Evolutionary conservation across 805 yeast species (phyloP), one percentile per base, ranked within the genome.

Genomic region (Candida silvatica): DNA sequence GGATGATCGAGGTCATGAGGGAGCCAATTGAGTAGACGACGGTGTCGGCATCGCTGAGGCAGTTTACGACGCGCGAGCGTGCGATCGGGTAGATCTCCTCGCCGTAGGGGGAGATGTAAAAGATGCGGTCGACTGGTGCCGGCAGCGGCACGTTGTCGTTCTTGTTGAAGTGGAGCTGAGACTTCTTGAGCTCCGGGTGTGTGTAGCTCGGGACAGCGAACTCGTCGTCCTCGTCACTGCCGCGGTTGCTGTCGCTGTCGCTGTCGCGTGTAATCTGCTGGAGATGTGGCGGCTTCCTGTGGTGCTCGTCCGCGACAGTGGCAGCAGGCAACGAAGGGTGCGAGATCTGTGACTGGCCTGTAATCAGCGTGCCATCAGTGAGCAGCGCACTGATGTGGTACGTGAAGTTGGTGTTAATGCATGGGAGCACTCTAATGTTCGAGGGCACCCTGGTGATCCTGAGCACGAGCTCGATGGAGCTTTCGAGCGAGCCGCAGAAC

Each of bases 261-360:
- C 11, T 8, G 12, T 22, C 24, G 7, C 9, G 20, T 40, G 17
- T 18, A 20, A 2, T 27, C 37, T 3, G 35, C 24, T 22, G 11
- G 12, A 22, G 12, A 8, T 22, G 11, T 8, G 24, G 24, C 12
- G 7, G 7, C 24, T 22, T 22, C n/a, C n/a, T n/a, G n/a, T n/a
- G n/a, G n/a, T n/a, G n/a, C n/a, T n/a, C n/a, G n/a, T n/a, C n/a
- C n/a, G n/a, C n/a, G n/a, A n/a, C n/a, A n/a, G n/a, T n/a, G n/a
- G n/a, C n/a, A n/a, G 8, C 9, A 17, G 23, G 27, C 8, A 33
- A 14, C 18, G 36, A 33, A 19, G 97, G 97, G 57, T 88, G 97
- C 2, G 95, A 85, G 8, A 88, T 88, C 51, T 87, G 95, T 3
- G 90, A 80, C 54, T 88, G 97, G 9, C 97, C 97, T 0, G 88